Percentiles rank a stretch among this genome's conserved stretches.
Evolutionary conservation across 2,329 filamentous ascomycete genomes (phyloP).

Genomic region (Dothistroma pini): DNA sequence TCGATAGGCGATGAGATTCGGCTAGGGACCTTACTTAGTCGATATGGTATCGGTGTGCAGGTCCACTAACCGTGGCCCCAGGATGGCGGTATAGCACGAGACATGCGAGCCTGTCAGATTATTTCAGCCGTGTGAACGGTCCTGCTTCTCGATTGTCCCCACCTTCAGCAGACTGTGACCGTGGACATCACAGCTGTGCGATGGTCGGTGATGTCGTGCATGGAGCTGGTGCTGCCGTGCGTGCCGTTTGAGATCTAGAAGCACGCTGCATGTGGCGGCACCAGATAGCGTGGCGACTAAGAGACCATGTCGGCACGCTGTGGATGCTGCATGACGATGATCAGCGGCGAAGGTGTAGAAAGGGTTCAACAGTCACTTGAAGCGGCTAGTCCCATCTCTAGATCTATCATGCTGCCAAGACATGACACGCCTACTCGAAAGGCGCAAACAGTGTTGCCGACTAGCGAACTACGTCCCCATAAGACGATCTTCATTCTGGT

Average conservation of each 20-base stretch:
- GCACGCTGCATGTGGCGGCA: neutral
- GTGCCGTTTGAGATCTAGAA: neutral
- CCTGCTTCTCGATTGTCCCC: too few species aligned
- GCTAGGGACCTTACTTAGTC: slow-evolving; percentile 9
- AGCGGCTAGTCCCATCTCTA: too few species aligned
- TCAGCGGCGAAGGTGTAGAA: neutral
- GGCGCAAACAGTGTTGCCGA: too few species aligned
- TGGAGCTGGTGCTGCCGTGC: too few species aligned
- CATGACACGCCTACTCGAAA: too few species aligned
- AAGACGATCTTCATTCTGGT: too few species aligned
- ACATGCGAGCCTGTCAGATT: neutral
- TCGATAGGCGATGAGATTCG: slow-evolving; percentile 16
- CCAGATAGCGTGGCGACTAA: neutral
- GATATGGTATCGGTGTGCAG: neutral
- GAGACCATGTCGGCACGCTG: neutral
- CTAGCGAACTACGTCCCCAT: too few species aligned
- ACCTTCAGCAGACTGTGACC: too few species aligned
- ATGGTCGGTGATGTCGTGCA: too few species aligned
- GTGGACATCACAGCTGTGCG: too few species aligned
- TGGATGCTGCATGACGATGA: neutral
- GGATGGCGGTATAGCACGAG: neutral
- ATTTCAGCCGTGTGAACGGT: too few species aligned
- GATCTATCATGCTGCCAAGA: too few species aligned
- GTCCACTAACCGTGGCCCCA: neutral
- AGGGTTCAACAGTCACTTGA: neutral